Percentiles rank a stretch among this genome's conserved stretches.
Conservation (phyloP, 371 early-diverging fungal species). For the Mortierella sp. region DNA sequence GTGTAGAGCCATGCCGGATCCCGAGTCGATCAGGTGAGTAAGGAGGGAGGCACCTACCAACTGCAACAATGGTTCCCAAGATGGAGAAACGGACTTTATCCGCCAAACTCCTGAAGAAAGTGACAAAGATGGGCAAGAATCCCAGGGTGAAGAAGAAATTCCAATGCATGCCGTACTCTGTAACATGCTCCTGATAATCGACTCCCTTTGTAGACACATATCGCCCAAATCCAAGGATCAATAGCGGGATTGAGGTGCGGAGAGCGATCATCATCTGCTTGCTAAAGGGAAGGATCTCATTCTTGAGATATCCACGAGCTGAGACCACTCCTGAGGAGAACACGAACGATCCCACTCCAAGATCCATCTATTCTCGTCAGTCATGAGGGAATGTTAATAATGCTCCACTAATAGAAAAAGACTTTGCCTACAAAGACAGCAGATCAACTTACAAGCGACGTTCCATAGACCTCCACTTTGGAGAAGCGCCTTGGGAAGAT, state of each 20-base stretch:
- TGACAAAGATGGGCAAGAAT: slow-evolving; percentile 81
- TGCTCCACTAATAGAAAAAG: no score
- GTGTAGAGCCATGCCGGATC: no score
- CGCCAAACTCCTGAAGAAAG: slow-evolving; percentile 59
- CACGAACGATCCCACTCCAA: slow-evolving; percentile 87
- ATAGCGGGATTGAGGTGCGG: slow-evolving; percentile 66
- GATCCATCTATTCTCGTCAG: slow-evolving; percentile 78
- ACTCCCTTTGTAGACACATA: slow-evolving; percentile 79
- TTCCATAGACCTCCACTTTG: slow-evolving; percentile 94
- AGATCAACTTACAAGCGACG: slow-evolving; percentile 79
- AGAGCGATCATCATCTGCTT: slow-evolving; percentile 33
- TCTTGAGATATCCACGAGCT: slow-evolving; percentile 64
- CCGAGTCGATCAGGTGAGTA: no score
- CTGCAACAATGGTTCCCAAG: slow-evolving; percentile 59
- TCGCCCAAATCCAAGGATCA: slow-evolving; percentile 79
- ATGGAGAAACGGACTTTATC: slow-evolving; percentile 57
- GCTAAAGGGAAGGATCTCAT: slow-evolving; percentile 23
- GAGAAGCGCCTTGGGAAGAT: slow-evolving; percentile 92
- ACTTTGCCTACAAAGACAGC: no score
- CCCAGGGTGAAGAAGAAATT: slow-evolving; percentile 97
- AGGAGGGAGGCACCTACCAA: no score
- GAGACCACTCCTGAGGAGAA: slow-evolving; percentile 85
- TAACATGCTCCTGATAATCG: slow-evolving; percentile 94
- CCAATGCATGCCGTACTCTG: slow-evolving; percentile 98
- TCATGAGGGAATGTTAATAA: background rate